Base-by-base conservation (phyloP, 2,329 filamentous ascomycete species). In the Herpotrichia juniperi region DNA sequence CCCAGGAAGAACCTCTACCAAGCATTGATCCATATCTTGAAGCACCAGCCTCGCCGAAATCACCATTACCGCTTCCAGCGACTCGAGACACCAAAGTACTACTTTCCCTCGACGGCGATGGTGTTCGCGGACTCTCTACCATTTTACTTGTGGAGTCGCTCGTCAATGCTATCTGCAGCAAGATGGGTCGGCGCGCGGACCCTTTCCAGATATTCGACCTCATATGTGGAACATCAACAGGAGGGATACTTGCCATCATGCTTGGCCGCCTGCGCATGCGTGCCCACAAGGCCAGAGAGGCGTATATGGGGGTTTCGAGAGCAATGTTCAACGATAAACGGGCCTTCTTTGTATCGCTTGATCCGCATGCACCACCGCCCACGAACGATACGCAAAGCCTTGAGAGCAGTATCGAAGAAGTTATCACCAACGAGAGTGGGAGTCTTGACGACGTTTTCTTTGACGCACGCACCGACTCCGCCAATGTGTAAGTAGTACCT, bases 201-300 rank as follows among this genome's bases (percentile, higher is more conserved):
- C 61, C 64, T 5, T 63, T 63, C 25, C 64, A 69, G 40, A 68
- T 71, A 32, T 71, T 71, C 46, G 64, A 71, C 44, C 48, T 71
- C 21, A 63, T 67, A 8, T 64, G 66, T 12, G 67, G 68, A 6
- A 57, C 58, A 37, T 69, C 66, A 16, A 61, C 65, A 6, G 64
- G 66, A 9, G 68, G 66, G 9, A 40, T 69, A 5, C 54, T 69
- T 32, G 68, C 62, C 4, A 59, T 71, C 44, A 57, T 71, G 58
- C 51, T 71, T 19, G 64, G 61, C 17, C 64, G 68, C 14, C 52
- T 71, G 14, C 63, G 63, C 11, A 68, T 71, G 66, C 62, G 62
- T 47, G 58, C 61, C 2, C 63, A 69, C 22, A 52, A 50, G 34
- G 68, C 68, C 7, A 56, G 67, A 46, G 67, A 71, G 40, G 63